Base-by-base conservation (phyloP, 129 eudicot genomes). In the Heracleum sosnowskyi region DNA sequence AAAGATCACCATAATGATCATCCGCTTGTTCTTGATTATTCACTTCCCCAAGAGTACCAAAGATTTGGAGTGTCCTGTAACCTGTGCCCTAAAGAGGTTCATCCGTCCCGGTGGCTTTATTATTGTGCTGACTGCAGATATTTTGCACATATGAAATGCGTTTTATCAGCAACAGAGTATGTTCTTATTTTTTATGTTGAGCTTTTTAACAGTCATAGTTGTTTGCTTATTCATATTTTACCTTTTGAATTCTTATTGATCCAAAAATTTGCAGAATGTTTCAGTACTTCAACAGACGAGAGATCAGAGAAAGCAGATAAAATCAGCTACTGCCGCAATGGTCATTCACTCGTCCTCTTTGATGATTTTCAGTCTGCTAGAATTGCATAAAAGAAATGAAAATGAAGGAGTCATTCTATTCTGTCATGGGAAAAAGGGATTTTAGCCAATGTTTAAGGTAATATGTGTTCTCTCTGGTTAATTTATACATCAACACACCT, bases 51-150 rank as follows among this genome's bases (percentile, higher is more conserved):
- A 1, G 10, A 4, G 31, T 74, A 39, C 36, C 17, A 6, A 0
- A 29, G 0, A 29, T 74, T 28, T 28, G 7, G 13, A 17, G 60
- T 11, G 47, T 10, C 47, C 18, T 74, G 77, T 7, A 2, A 18
- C 15, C 5, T 74, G 35, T 44, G 77, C 16, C 3, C 22, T 41
- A 8, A 44, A 22, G 29, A 41, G 29, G 60, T 74, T 31, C 16
- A 7, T 2, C 35, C 7, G 0, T 18, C 1, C 20, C 0, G 0
- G 1, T 73, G 77, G 77, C 47, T 73, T 10, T 44, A 73, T 46
- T 44, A 42, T 46, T 73, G 77, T 73, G 77, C 49, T 28, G 31
- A 44, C 31, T 44, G 77, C 36, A 41, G 77, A 44, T 74, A 39
- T 44, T 36, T 74, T 74, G 55, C 37, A 7, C 77, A 74, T 39